Conservation (phyloP, 2,329 filamentous ascomycete genomes). For the Neonectria coccinea region DNA sequence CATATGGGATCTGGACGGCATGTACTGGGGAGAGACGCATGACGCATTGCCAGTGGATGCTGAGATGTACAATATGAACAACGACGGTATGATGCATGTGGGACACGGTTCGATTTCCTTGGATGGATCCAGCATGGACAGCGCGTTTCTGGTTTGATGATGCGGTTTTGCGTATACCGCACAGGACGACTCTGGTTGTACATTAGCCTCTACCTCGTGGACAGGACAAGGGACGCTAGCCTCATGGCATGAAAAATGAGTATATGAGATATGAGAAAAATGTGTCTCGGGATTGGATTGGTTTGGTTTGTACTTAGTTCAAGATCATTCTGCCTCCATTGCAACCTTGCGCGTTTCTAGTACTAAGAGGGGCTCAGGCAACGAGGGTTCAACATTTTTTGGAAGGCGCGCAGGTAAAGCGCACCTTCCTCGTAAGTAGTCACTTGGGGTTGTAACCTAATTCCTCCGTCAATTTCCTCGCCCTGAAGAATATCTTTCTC, state of each 20-base stretch:
- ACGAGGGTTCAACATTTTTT: neutral
- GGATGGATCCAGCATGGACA: constrained; percentile 21
- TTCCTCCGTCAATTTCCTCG: neutral
- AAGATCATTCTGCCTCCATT: neutral
- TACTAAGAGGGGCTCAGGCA: neutral
- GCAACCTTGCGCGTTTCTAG: neutral
- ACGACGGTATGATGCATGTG: constrained; percentile 24
- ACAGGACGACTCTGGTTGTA: neutral
- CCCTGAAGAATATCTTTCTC: neutral
- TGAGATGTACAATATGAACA: constrained; percentile 27
- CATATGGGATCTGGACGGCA: constrained; percentile 66
- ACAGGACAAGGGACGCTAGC: neutral
- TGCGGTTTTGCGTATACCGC: neutral
- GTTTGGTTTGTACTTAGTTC: neutral
- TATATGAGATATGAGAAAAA: constrained; percentile 5
- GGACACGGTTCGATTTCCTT: constrained; percentile 22
- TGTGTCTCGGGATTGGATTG: too few species aligned
- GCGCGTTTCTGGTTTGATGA: constrained; percentile 23
- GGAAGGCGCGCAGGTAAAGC: neutral
- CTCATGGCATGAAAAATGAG: constrained; percentile 7
- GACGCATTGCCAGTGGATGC: constrained; percentile 18
- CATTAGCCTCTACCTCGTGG: neutral
- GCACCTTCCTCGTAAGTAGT: neutral
- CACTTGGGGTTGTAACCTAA: neutral
- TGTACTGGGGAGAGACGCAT: constrained; percentile 26